Evolutionary conservation across 768 basidiomycete species (phyloP).

Genomic region (Trametes sanguinea): DNA sequence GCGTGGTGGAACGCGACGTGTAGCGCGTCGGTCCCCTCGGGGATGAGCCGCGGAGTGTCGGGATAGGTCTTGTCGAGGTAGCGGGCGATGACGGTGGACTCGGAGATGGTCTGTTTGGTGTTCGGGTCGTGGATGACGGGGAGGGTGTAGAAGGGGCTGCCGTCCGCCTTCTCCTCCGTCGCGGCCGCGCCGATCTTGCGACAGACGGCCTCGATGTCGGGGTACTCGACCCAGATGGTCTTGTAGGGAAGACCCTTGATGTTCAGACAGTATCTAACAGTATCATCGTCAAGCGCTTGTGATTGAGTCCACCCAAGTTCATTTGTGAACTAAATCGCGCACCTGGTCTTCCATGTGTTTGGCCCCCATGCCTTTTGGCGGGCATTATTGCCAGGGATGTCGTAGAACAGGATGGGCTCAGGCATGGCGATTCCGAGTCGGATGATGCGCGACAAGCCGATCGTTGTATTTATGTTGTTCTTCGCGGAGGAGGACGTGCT

Average conservation of each 20-base stretch:
- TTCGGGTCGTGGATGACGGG: slow-evolving; percentile 53
- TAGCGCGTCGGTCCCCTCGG: slow-evolving; percentile 41
- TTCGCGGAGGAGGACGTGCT: no score
- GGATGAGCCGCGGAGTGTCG: slow-evolving; percentile 42
- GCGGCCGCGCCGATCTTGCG: slow-evolving; percentile 41
- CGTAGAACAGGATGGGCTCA: slow-evolving; percentile 25
- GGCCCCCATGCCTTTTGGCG: slow-evolving; percentile 23
- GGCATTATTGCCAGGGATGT: slow-evolving; percentile 18
- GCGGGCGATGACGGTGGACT: slow-evolving; percentile 49
- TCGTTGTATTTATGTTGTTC: no score
- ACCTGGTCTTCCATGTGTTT: slow-evolving; percentile 27
- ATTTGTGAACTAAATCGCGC: not conserved
- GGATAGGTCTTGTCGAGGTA: slow-evolving; percentile 58
- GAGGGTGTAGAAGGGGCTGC: slow-evolving; percentile 43
- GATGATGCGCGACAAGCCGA: no score
- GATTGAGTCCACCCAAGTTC: no score
- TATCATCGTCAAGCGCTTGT: no score
- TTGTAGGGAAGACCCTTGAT: slow-evolving; percentile 45
- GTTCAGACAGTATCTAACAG: slow-evolving; percentile 36
- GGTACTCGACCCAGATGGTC: slow-evolving; percentile 55
- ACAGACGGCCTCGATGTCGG: slow-evolving; percentile 44
- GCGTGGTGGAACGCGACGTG: slow-evolving; percentile 40
- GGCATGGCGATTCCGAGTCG: not conserved
- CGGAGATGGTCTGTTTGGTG: slow-evolving; percentile 41
- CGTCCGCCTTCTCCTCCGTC: slow-evolving; percentile 36